Base-by-base conservation (phyloP, 1,139 yeast genomes). In the Magnusiomyces sp. region DNA sequence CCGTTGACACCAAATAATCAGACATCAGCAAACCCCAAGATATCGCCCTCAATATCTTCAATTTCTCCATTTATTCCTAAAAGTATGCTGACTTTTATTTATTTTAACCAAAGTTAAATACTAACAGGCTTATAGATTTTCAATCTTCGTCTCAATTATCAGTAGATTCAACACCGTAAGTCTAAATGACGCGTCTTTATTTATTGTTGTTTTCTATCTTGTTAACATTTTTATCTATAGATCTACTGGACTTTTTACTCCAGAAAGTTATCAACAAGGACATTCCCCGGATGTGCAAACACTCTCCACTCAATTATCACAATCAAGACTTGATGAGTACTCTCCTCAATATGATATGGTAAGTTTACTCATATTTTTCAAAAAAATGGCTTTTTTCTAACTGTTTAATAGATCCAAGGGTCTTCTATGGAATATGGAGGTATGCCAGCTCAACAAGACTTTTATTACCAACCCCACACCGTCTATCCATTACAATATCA, bases 401-500 rank as follows among this genome's bases (percentile, higher is more conserved):
- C 46, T 32, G 16, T 37, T 27, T 16, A 27, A 27, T 9, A 17
- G 27, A 20, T 19, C 27, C n/a, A 11, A 31, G 7, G 11, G 13
- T 17, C 43, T 29, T 40, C 46, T 29, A 23, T 46, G 45, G 46
- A 45, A 10, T 44, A 50, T 36, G 19, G 13, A 10, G n/a, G 20
- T 20, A 17, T 36, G 14, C 41, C 40, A 7, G 34, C 17, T 9
- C 42, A 43, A 17, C 50, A 32, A 11, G 52, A 50, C 41, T 40
- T 50, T 43, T 46, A 44, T 40, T 47, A 38, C 31, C 41, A 42
- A 23, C 34, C 32, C 38, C 47, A 43, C 23, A 14, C 53, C 3
- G n/a, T 56, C 13, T 83, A 73, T 58, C 92, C 95, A 1, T 70
- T 88, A 46, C 92, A 89, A 60, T 86, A 87, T 62, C 96, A 90